Evolutionary conservation across 2,329 filamentous ascomycete species (phyloP).

Genomic region (Colletotrichum brevisporum): DNA sequence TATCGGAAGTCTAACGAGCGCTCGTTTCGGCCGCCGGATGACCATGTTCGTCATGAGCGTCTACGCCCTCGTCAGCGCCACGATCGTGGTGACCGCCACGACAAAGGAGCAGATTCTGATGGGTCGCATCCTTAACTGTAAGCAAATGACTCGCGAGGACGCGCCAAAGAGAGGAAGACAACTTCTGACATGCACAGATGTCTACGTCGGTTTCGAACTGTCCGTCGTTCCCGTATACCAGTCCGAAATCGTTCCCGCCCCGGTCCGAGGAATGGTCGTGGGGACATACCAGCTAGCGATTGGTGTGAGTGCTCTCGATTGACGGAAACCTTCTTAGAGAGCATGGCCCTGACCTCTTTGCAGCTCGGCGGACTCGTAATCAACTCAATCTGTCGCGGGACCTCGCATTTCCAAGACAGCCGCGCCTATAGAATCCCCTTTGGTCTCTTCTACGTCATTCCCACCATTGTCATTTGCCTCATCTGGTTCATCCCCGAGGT

Average conservation of each 20-base stretch:
- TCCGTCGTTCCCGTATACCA: slow-evolving; percentile 54
- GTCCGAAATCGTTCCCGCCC: slow-evolving; percentile 51
- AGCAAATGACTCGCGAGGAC: neutral
- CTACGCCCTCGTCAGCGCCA: slow-evolving; percentile 52
- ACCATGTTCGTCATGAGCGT: slow-evolving; percentile 55
- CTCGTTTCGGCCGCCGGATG: slow-evolving; percentile 50
- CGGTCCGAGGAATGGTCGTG: slow-evolving; percentile 51
- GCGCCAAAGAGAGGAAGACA: neutral
- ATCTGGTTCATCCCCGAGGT: slow-evolving; percentile 50
- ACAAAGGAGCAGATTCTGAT: slow-evolving; percentile 50
- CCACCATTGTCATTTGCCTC: slow-evolving; percentile 45
- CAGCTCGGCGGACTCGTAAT: slow-evolving; percentile 46
- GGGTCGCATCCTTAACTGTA: slow-evolving; percentile 52
- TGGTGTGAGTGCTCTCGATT: slow-evolving; percentile 31
- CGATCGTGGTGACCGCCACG: slow-evolving; percentile 50
- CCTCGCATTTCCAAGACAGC: slow-evolving; percentile 47
- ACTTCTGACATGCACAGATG: slow-evolving; percentile 34
- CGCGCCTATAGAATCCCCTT: slow-evolving; percentile 52
- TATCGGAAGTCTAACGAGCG: slow-evolving; percentile 46
- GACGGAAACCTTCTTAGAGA: neutral
- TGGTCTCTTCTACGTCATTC: slow-evolving; percentile 52
- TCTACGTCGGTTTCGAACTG: slow-evolving; percentile 57
- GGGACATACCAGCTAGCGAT: slow-evolving; percentile 53
- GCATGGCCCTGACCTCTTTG: neutral
- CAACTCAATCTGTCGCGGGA: slow-evolving; percentile 49